Evolutionary conservation across 352 stramenopile species (phyloP), one percentile per base, ranked within the genome.

Genomic region (Globisporangium iwayamae): DNA sequence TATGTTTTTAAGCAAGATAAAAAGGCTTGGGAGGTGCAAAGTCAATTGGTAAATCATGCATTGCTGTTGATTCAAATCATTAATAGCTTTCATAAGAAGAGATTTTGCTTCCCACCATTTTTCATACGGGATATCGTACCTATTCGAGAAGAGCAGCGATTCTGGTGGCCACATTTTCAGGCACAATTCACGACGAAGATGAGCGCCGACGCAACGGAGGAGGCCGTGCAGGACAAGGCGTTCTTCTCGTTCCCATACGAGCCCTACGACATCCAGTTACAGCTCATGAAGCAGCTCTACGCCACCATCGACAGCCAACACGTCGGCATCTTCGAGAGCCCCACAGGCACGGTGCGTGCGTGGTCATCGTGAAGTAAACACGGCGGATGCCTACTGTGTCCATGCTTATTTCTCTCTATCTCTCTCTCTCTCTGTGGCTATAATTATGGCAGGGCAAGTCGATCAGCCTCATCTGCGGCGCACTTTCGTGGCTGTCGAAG

Each of bases 311-410:
- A 96, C 48, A 56, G 63, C 3, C 66, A 85, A 3, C 89, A 97
- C 32, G 76, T 96, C 43, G 92, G 90, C 57, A 96, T 98, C 66
- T 97, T 97, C 47, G 92, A 98, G 71, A 97, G 89, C 58, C 92
- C 92, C 11, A 98, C 92, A 1, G 92, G 92, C 28, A 97, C 91
- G 30, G 85, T 92, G 65, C 22, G 56, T 18, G 28, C 52, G 36
- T 53, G 20, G 6, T 8, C 61, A 16, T 39, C 1, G 10, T 63
- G 18, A 11, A 13, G 41, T 14, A 30, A 22, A 36, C 46, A 39
- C 4, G 14, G 28, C 22, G 22, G 22, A 25, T 1, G 22, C 22
- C 4, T 59, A 36, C 18, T 20, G 30, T 4, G 28, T 16, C 16
- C 5, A 0, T 36, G 39, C 47, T 59, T 22, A 56, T 39, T 47